These are phyloP conservation scores for Lenwebbia sp. DNA, from an alignment of 345 rosid species.

Conservation along the genomic window DNA sequence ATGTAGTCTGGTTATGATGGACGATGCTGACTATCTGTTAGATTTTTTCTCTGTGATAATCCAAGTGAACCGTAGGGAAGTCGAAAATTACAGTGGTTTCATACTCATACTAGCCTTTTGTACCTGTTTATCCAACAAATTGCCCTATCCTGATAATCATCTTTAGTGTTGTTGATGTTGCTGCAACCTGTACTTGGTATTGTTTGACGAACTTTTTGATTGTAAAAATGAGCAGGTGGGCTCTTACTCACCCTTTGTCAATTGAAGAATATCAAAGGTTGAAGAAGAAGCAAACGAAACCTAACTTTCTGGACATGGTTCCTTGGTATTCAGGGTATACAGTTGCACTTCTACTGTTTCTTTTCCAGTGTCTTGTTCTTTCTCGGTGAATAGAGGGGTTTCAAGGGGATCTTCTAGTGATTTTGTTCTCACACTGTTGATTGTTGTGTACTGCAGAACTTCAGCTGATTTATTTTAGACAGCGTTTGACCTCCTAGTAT, in stretches of 20 bases:
- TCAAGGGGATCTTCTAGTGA: neutral
- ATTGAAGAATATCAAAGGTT: conserved; percentile 66
- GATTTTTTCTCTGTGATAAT: neutral
- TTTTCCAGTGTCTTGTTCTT: neutral
- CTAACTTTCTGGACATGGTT: conserved; percentile 96
- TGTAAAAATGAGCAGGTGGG: conserved; percentile 59
- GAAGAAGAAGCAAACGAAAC: conserved; percentile 85
- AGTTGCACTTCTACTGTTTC: neutral
- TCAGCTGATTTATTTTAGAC: conserved; percentile 97
- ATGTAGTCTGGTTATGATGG: neutral
- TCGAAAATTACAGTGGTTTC: neutral
- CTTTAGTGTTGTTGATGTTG: neutral
- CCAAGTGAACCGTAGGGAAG: neutral
- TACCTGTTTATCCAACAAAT: neutral
- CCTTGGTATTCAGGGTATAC: conserved; percentile 99
- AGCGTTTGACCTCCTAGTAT: conserved; percentile 90
- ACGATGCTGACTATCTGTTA: neutral
- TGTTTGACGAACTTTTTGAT: neutral
- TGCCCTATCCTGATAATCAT: neutral
- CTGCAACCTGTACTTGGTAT: neutral
- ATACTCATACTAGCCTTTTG: neutral
- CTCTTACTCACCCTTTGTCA: conserved; percentile 83
- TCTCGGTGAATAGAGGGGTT: neutral
- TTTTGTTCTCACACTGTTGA: conserved; percentile 5
- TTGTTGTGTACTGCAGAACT: conserved; percentile 58